phyloP scores from a whole-genome alignment of 495 filamentous ascomycete species.

The Copromyces sp. region DNA sequence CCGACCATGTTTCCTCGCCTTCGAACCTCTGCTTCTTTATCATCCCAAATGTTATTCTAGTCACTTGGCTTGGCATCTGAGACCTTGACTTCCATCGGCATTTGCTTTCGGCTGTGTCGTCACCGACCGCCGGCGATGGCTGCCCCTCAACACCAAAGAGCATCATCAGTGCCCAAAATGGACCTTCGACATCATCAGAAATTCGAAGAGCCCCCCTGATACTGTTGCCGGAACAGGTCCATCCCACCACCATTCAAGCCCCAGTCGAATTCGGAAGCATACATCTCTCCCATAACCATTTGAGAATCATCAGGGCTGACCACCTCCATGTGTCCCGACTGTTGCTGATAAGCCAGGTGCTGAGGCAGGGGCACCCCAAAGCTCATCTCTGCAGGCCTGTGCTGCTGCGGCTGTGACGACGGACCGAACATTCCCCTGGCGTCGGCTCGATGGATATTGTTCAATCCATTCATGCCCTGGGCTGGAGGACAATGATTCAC shows the following conservation, averaged over 20 bases:
- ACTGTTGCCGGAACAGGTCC: background rate
- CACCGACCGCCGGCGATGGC: background rate
- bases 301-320: background rate
- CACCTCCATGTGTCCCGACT: background rate
- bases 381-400: background rate
- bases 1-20: background rate
- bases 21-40: background rate
- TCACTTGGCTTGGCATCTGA: background rate
- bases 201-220: background rate
- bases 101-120: background rate
- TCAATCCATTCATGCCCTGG: background rate
- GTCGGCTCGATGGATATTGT: background rate
- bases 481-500: background rate
- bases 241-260: background rate
- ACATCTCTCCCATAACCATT: background rate
- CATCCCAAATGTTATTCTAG: background rate
- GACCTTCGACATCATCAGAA: background rate
- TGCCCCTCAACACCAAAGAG: background rate
- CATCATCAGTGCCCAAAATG: background rate
- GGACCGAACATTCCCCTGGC: background rate
- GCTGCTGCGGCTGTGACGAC: background rate
- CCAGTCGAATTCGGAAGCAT: background rate
- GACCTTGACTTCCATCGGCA: background rate
- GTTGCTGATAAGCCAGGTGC: background rate
- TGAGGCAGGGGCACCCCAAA: background rate